Conservation (phyloP, 805 yeast genomes). For the Ogataea allantospora region DNA sequence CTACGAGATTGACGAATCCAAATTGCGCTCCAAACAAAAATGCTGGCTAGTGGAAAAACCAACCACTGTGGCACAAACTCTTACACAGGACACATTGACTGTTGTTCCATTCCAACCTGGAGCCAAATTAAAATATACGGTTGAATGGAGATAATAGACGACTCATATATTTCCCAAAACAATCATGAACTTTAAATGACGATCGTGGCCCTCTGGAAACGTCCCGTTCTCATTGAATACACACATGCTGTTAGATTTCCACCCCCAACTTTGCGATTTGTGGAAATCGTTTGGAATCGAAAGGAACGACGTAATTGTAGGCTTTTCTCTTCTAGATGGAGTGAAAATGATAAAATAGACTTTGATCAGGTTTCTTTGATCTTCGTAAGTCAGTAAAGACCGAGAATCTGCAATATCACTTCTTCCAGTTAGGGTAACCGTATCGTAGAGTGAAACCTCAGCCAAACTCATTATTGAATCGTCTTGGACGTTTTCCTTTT, state of each 20-base stretch:
- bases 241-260: conserved; percentile 57
- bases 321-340: conserved; percentile 46
- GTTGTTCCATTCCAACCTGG: conserved; percentile 91
- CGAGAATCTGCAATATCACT: conserved; percentile 13
- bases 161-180: conserved; percentile 40
- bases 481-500: conserved; percentile 28
- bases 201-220: conserved; percentile 42
- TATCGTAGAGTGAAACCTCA: conserved; percentile 23
- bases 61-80: conserved; percentile 56
- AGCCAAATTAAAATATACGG: conserved; percentile 64
- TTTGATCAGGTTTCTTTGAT: conserved; percentile 42
- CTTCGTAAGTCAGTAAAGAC: conserved; percentile 43
- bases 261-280: conserved; percentile 59
- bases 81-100: conserved; percentile 45
- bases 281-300: conserved; percentile 54
- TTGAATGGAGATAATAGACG: conserved; percentile 62
- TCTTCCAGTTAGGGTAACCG: neutral
- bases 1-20: conserved; percentile 54
- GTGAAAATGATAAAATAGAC: conserved; percentile 56
- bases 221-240: conserved; percentile 49
- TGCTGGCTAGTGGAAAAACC: conserved; percentile 55
- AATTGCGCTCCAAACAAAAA: conserved; percentile 45
- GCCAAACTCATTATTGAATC: conserved; percentile 21
- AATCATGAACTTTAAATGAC: conserved; percentile 47
- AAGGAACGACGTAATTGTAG: conserved; percentile 50